phyloP scores from a whole-genome alignment of 2,329 filamentous ascomycete genomes.

The Ophiostoma ips region DNA sequence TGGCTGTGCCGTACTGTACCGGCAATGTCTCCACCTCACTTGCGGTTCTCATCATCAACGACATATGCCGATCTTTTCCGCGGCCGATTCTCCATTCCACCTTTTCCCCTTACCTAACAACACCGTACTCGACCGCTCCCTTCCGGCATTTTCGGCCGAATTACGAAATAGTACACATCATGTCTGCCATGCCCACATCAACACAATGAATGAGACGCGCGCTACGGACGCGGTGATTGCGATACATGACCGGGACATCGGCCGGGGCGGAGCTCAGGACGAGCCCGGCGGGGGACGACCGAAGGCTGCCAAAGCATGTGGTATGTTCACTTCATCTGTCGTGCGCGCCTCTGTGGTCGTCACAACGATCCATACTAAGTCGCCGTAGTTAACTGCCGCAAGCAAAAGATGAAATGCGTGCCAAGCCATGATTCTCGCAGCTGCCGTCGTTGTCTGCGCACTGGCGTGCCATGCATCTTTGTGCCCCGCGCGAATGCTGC shows the following conservation, averaged over 20 bases:
- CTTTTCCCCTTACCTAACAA: not conserved
- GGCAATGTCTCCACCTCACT: not conserved
- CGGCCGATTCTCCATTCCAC: not conserved
- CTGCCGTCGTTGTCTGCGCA: constrained; percentile 10
- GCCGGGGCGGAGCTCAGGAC: not conserved
- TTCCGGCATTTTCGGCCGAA: not conserved
- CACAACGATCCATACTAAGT: not conserved
- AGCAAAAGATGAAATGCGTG: constrained; percentile 13
- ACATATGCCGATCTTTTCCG: not conserved
- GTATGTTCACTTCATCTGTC: not conserved
- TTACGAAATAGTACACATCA: not conserved
- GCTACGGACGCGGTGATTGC: not conserved
- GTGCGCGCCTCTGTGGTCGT: too few species aligned
- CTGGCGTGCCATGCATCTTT: constrained; percentile 10
- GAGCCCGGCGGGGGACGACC: not conserved
- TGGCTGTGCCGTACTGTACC: not conserved
- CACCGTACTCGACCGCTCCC: not conserved
- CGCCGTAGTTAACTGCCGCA: constrained; percentile 10
- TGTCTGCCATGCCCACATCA: not conserved
- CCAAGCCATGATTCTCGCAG: not conserved
- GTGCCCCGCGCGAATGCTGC: constrained; percentile 12
- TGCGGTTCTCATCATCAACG: not conserved
- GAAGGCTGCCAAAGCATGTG: constrained; percentile 11
- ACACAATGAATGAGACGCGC: not conserved
- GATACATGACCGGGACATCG: not conserved